These are phyloP conservation scores for Petunia hybrid DNA, from an alignment of 305 asterid species.

Conservation along the genomic window DNA sequence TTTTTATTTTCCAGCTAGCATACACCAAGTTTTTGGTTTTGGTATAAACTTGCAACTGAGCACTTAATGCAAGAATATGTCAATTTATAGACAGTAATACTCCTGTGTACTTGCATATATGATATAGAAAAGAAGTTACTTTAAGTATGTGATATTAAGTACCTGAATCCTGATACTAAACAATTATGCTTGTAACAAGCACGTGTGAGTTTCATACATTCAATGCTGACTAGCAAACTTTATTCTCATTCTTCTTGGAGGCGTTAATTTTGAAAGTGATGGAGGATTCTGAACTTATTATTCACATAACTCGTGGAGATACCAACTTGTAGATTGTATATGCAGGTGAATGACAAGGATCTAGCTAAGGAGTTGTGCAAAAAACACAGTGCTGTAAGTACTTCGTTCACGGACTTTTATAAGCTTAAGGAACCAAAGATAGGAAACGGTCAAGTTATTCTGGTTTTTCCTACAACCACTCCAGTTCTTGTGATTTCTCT, in stretches of 20 bases:
- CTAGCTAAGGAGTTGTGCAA: conserved; percentile 93
- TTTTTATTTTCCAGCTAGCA: background rate
- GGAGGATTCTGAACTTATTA: too few relatives aligned
- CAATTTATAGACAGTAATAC: background rate
- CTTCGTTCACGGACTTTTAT: conserved; percentile 20
- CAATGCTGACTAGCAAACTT: background rate
- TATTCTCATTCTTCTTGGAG: too few relatives aligned
- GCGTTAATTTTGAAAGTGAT: too few relatives aligned
- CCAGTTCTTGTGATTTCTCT: conserved; percentile 18
- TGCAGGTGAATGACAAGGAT: conserved; percentile 84
- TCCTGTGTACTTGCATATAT: background rate
- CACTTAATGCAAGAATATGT: conserved; percentile 4
- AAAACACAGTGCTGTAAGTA: conserved; percentile 89
- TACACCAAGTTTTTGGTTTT: background rate
- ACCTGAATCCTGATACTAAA: background rate
- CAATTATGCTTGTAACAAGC: background rate
- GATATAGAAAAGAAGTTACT: conserved; percentile 15
- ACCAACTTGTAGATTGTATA: conserved; percentile 34
- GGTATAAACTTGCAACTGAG: background rate
- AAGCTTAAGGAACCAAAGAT: background rate
- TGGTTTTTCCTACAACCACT: background rate
- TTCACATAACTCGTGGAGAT: background rate
- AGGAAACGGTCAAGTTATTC: background rate
- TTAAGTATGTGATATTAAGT: conserved; percentile 5
- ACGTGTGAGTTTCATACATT: background rate